Percentiles rank a stretch among this genome's conserved stretches.
phyloP scores from a whole-genome alignment of 768 basidiomycete species.

The Cystobasidium ongulense region DNA sequence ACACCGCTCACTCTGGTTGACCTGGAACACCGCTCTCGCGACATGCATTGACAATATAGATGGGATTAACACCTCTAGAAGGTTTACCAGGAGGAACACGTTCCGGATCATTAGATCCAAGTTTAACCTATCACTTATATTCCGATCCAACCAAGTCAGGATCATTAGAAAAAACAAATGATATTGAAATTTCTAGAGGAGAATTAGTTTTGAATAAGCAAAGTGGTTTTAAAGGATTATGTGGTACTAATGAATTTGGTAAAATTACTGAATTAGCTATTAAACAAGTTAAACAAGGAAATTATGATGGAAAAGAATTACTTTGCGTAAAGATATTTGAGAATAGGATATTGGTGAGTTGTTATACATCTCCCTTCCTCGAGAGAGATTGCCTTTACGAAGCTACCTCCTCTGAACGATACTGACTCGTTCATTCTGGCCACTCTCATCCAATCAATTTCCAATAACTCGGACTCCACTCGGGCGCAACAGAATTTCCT shows the following conservation, averaged over 20 bases:
- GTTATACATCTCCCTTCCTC: too few relatives aligned
- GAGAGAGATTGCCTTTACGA: too few relatives aligned
- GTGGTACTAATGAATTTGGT: constrained; percentile 56
- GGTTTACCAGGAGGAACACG: constrained; percentile 80
- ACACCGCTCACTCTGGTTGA: too few relatives aligned
- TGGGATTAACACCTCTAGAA: constrained; percentile 85
- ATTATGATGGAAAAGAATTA: constrained; percentile 48
- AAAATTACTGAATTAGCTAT: constrained; percentile 49
- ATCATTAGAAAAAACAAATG: constrained; percentile 23
- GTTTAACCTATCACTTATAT: constrained; percentile 77
- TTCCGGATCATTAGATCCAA: constrained; percentile 72
- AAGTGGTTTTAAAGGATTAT: constrained; percentile 36
- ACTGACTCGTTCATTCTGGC: too few relatives aligned
- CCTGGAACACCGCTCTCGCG: too few relatives aligned
- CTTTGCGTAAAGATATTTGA: constrained; percentile 72
- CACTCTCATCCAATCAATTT: too few relatives aligned
- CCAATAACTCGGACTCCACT: constrained; percentile 48
- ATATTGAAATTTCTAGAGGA: constrained; percentile 44
- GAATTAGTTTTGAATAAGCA: constrained; percentile 48
- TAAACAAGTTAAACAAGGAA: constrained; percentile 25
- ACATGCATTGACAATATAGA: too few relatives aligned
- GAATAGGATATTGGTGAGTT: constrained; percentile 63
- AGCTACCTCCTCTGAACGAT: too few relatives aligned
- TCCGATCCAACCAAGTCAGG: constrained; percentile 48
- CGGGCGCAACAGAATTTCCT: constrained; percentile 22